These are phyloP conservation scores for Chiua sp. DNA, from an alignment of 1,284 basidiomycete species.

Conservation along the genomic window DNA sequence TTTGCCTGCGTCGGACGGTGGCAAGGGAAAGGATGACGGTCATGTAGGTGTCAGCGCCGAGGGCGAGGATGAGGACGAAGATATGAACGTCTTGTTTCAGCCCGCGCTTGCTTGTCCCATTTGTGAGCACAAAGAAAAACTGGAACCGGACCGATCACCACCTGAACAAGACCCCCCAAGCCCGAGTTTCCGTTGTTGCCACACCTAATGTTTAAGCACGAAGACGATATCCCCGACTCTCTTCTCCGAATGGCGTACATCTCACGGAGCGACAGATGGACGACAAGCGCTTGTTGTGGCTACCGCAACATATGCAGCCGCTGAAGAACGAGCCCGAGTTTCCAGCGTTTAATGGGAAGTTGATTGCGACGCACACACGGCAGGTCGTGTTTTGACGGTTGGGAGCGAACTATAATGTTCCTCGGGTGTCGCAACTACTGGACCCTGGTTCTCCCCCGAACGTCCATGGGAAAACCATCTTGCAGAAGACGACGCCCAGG, in stretches of 20 bases:
- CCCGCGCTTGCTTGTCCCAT: neutral
- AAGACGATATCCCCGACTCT: conserved; percentile 2
- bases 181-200: neutral
- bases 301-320: conserved; percentile 18
- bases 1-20: neutral
- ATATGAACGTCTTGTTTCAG: neutral
- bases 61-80: neutral
- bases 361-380: conserved; percentile 13
- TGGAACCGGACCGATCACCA: neutral
- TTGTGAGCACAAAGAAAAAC: neutral
- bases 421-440: too few species aligned
- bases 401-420: neutral
- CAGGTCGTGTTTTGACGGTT: conserved; percentile 6
- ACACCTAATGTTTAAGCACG: conserved; percentile 8
- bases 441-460: too few species aligned
- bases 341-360: conserved; percentile 4
- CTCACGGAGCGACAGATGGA: conserved; percentile 17
- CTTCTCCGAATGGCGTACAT: conserved; percentile 8
- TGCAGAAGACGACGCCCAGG: too few species aligned
- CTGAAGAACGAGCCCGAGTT: neutral
- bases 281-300: conserved; percentile 16
- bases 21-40: neutral
- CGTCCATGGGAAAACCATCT: too few species aligned
- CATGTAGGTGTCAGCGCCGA: neutral
- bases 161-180: neutral